Conservation (phyloP, 371 early-diverging fungal species). For the Mortierella sp. region DNA sequence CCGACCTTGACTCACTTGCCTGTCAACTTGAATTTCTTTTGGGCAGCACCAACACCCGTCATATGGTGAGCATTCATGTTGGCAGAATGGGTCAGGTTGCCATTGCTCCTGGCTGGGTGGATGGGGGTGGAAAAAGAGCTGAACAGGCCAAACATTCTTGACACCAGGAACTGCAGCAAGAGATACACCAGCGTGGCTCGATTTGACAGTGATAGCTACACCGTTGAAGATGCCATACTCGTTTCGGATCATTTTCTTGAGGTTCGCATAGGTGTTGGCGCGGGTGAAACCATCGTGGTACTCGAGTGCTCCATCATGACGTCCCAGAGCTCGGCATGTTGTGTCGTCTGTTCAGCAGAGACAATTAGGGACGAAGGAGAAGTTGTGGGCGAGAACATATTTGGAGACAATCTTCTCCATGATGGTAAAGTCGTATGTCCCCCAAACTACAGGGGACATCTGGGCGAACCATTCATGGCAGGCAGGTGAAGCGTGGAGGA, state of each 20-base stretch:
- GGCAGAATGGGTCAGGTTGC: neutral
- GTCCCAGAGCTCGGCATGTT: too few species aligned
- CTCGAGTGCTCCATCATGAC: too few species aligned
- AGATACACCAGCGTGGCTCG: slow-evolving; percentile 29
- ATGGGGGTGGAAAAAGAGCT: slow-evolving; percentile 4
- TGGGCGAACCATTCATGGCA: too few species aligned
- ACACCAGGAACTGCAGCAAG: slow-evolving; percentile 43
- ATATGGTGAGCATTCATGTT: slow-evolving; percentile 60
- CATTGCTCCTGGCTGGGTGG: neutral
- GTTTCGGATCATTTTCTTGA: slow-evolving; percentile 24
- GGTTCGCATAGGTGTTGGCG: slow-evolving; percentile 4
- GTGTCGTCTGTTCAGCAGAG: too few species aligned
- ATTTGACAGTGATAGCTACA: slow-evolving; percentile 41
- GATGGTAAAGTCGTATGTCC: too few species aligned
- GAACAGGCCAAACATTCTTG: slow-evolving; percentile 53
- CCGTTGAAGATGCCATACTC: slow-evolving; percentile 46
- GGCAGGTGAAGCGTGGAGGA: too few species aligned
- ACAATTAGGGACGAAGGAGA: too few species aligned
- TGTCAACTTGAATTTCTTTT: slow-evolving; percentile 61
- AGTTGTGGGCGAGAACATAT: too few species aligned
- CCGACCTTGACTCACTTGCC: slow-evolving; percentile 80
- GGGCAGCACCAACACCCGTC: slow-evolving; percentile 73
- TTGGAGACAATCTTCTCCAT: too few species aligned
- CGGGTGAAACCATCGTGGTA: slow-evolving; percentile 28
- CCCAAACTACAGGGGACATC: too few species aligned